Base-by-base conservation (phyloP, 176 grass and related monocot genomes). In the Paspalum notatum region DNA sequence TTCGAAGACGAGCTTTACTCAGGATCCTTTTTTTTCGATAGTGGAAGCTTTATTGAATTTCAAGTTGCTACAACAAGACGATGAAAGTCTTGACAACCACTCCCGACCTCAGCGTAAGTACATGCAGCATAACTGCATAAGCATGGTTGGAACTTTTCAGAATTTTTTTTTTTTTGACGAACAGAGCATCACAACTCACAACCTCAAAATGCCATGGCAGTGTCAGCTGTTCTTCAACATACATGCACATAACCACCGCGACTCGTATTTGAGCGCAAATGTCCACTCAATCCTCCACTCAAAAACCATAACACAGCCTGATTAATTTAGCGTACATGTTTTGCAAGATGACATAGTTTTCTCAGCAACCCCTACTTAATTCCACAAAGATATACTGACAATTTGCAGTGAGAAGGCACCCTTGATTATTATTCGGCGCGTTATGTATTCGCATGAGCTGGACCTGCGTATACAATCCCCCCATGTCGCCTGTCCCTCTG, bases 371-470 rank as follows among this genome's bases (percentile, higher is more conserved):
- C 38, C 27, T 45, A 51, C 62, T 89, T 80, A 89, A 69, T 65
- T 44, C 71, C 65, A 55, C 64, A 75, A 64, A 85, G 77, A 76
- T 71, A 89, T 81, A 81, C 63, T 77, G 82, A 85, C 82, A 82
- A 81, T 85, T 85, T 89, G 87, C 82, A 81, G 77, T 75, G 61
- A 45, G 61, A 45, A 13, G 66, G 38, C 51, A 39, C 18, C 49
- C 26, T 77, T 78, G 59, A 82, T 37, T 65, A 82, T 37, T 65
- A 76, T 21, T 80, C 26, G 1, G 66, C 22, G 61, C 37, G 55
- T 84, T 84, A 69, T 51, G 68, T 71, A 45, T 72, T 47, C 68
- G 47, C 37, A 70, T 85, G 87, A 85, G 77, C 77, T 89, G 87
- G 76, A 72, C 82, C 60, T 64, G 77, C 59, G 58, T 85, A 89